These are phyloP conservation scores for Mortierella sp. DNA, from an alignment of 371 early-diverging fungal genomes.

Conservation along the genomic window DNA sequence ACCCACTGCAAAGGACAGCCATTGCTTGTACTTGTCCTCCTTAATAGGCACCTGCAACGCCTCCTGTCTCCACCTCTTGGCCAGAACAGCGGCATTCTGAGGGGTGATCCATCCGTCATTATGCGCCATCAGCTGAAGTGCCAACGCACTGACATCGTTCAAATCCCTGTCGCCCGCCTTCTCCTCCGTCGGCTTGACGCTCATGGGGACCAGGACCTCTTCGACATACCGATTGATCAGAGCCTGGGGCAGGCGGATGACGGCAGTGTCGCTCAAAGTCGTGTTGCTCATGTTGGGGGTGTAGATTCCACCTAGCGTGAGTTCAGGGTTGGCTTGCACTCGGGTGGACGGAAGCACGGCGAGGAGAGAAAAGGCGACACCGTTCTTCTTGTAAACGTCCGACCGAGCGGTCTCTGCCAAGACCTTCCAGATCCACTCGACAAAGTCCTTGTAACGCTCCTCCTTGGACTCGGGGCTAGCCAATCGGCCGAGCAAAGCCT, in stretches of 20 bases:
- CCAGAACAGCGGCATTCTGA: constrained; percentile 24
- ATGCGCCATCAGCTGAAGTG: constrained; percentile 23
- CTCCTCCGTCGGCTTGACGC: constrained; percentile 19
- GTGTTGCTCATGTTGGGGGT: not conserved
- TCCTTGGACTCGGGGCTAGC: constrained; percentile 35
- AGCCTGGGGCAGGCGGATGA: constrained; percentile 21
- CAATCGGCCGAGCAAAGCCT: constrained; percentile 37
- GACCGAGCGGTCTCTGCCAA: constrained; percentile 26
- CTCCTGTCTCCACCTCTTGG: constrained; percentile 35
- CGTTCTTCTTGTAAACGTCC: constrained; percentile 25
- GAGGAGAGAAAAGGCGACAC: constrained; percentile 37
- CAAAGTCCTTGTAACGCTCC: constrained; percentile 17
- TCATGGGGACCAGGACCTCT: constrained; percentile 36
- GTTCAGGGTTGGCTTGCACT: not conserved
- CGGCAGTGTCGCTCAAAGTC: constrained; percentile 28
- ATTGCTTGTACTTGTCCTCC: constrained; percentile 20
- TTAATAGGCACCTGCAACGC: constrained; percentile 18
- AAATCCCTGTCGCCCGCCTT: constrained; percentile 22
- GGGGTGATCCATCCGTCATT: constrained; percentile 29
- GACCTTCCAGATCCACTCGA: constrained; percentile 36
- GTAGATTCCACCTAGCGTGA: not conserved
- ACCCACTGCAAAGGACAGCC: constrained; percentile 19
- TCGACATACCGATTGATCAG: constrained; percentile 40
- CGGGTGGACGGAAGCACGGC: constrained; percentile 20
- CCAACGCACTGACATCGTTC: constrained; percentile 22